These are phyloP conservation scores for Mytilinidion resinicola DNA, from an alignment of 495 filamentous ascomycete genomes.

Conservation along the genomic window DNA sequence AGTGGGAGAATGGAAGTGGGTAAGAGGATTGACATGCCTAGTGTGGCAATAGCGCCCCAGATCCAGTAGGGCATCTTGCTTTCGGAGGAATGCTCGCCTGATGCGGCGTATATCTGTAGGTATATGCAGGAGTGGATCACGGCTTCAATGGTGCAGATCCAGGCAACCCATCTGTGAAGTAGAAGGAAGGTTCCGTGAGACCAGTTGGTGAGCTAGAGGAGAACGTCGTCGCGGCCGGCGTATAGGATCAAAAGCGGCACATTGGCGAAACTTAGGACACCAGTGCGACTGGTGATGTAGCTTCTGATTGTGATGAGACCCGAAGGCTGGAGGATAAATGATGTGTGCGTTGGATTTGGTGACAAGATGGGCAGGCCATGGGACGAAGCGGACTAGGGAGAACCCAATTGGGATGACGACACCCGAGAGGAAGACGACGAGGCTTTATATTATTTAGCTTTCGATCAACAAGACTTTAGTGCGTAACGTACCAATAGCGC, in stretches of 20 bases:
- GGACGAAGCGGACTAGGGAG: conserved; percentile 11
- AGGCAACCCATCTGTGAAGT: conserved; percentile 46
- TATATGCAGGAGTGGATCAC: conserved; percentile 35
- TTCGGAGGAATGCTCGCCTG: conserved; percentile 20
- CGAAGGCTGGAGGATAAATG: conserved; percentile 4
- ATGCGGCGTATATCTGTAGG: conserved; percentile 22
- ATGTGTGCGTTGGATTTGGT: conserved; percentile 7
- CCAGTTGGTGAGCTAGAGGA: conserved; percentile 45
- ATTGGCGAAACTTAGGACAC: conserved; percentile 31
- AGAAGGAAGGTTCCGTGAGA: conserved; percentile 42
- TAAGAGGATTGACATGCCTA: conserved; percentile 20
- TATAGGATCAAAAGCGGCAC: conserved; percentile 39
- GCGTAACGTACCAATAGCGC: background rate
- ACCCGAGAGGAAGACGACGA: conserved; percentile 8
- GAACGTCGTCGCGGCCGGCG: conserved; percentile 41
- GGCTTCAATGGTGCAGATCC: conserved; percentile 36
- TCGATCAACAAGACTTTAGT: background rate
- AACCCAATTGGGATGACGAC: conserved; percentile 11
- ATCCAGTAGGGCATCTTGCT: conserved; percentile 32
- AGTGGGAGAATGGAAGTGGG: conserved; percentile 26
- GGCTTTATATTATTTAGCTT: background rate
- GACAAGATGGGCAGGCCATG: background rate
- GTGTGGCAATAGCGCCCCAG: conserved; percentile 41
- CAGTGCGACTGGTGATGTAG: conserved; percentile 41
- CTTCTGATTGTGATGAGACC: conserved; percentile 25